A percentile compares a stretch with the other conserved stretches of the same genome.
Conservation (phyloP, 371 early-diverging fungal genomes). For the Dinochytrium kinnereticum region DNA sequence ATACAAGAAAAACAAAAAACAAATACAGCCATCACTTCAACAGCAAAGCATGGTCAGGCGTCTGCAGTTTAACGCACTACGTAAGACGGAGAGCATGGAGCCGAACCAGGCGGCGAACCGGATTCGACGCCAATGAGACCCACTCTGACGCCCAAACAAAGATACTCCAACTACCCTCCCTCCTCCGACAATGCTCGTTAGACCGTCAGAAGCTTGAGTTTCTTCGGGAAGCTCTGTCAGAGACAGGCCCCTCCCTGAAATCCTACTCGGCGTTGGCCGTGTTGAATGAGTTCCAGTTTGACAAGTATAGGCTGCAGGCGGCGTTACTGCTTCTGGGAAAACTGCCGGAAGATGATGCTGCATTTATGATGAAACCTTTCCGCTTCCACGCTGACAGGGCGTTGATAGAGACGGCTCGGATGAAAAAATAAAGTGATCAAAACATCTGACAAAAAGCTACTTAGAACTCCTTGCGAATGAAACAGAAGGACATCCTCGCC, state of each 20-base stretch:
- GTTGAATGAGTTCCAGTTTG: slow-evolving; percentile 28
- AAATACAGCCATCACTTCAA: slow-evolving; percentile 17
- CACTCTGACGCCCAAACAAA: not conserved
- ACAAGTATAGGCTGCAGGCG: slow-evolving; percentile 23
- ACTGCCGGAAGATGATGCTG: slow-evolving; percentile 20
- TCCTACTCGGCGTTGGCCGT: slow-evolving; percentile 4
- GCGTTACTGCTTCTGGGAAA: slow-evolving; percentile 4
- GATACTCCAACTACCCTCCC: slow-evolving; percentile 21
- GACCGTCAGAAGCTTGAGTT: slow-evolving; percentile 24
- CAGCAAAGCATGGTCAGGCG: slow-evolving; percentile 24
- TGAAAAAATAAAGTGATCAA: too few relatives aligned
- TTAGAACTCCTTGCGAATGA: too few relatives aligned
- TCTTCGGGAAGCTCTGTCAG: not conserved
- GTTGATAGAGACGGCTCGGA: not conserved
- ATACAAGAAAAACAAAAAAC: too few relatives aligned
- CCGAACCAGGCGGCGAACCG: slow-evolving; percentile 15
- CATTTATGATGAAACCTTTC: slow-evolving; percentile 15
- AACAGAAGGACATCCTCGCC: not conserved
- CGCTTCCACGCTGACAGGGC: slow-evolving; percentile 16
- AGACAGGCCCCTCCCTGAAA: not conserved
- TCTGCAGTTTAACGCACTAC: slow-evolving; percentile 23
- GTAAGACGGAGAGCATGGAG: slow-evolving; percentile 27
- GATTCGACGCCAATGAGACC: not conserved
- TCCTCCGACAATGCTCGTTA: slow-evolving; percentile 24
- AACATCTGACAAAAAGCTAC: too few relatives aligned